These are phyloP conservation scores for Dactylonectria macrodidyma DNA, from an alignment of 2,329 filamentous ascomycete genomes.

Conservation along the genomic window DNA sequence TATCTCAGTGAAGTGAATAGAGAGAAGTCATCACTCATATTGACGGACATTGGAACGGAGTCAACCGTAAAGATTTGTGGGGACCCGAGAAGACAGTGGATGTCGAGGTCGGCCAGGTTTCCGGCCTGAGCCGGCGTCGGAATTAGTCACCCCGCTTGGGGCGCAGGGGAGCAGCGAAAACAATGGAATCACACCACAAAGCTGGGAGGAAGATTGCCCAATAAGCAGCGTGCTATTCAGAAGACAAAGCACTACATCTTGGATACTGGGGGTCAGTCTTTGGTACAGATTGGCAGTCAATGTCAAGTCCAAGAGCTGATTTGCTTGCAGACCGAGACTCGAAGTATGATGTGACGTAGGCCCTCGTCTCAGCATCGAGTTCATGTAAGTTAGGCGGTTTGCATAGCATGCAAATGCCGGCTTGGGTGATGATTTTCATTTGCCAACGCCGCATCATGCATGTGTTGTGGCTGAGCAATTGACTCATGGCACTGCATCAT, in stretches of 20 bases:
- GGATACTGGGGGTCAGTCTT: not conserved
- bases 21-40: slow-evolving; percentile 64
- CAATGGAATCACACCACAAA: not conserved
- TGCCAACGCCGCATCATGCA: not conserved
- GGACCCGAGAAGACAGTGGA: not conserved
- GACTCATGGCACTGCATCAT: not conserved
- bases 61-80: slow-evolving; percentile 2
- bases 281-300: not conserved
- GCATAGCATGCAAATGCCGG: not conserved
- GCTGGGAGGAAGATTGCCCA: not conserved
- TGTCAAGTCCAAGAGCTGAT: not conserved
- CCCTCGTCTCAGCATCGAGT: not conserved
- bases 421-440: not conserved
- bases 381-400: not conserved
- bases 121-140: slow-evolving; percentile 9
- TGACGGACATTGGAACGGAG: slow-evolving; percentile 11
- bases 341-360: not conserved
- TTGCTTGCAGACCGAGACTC: not conserved
- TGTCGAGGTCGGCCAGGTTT: slow-evolving; percentile 20
- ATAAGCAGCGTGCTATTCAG: not conserved
- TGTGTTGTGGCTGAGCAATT: slow-evolving; percentile 5
- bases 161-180: not conserved
- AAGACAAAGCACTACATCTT: not conserved
- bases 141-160: slow-evolving; percentile 22
- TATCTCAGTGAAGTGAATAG: slow-evolving; percentile 82